phyloP scores from a whole-genome alignment of 2,329 filamentous ascomycete species.

The Periconia sp. region DNA sequence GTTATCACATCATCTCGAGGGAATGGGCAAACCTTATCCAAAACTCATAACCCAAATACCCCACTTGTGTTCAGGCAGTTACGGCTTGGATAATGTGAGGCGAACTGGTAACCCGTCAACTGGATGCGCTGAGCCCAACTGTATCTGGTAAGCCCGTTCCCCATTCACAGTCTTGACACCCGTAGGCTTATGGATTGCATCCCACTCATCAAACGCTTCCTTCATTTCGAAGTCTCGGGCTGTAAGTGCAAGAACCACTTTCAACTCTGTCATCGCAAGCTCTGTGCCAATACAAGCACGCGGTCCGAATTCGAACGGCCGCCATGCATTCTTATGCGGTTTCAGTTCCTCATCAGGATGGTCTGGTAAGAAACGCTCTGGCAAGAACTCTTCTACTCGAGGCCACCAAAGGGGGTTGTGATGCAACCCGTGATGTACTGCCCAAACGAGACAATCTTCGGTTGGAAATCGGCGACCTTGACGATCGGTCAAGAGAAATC shows the following conservation, averaged over 20 bases:
- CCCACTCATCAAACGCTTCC: slow-evolving; percentile 17
- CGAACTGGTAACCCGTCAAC: slow-evolving; percentile 42
- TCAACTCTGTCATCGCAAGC: slow-evolving; percentile 36
- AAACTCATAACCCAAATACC: too few species aligned
- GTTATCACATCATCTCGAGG: too few species aligned
- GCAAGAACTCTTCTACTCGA: slow-evolving; percentile 16
- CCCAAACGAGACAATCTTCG: slow-evolving; percentile 3
- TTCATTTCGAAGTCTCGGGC: slow-evolving; percentile 11
- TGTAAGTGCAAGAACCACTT: slow-evolving; percentile 7
- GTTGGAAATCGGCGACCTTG: slow-evolving; percentile 13
- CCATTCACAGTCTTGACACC: slow-evolving; percentile 17
- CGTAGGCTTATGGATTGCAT: slow-evolving; percentile 9
- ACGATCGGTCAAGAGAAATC: slow-evolving; percentile 6
- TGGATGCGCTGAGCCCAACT: slow-evolving; percentile 18
- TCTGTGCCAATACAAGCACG: slow-evolving; percentile 44
- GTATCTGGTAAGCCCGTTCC: slow-evolving; percentile 17
- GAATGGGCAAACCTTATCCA: too few species aligned
- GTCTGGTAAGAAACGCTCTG: slow-evolving; percentile 23
- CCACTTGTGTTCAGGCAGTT: too few species aligned
- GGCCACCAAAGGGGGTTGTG: slow-evolving; percentile 18
- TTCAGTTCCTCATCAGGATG: slow-evolving; percentile 6
- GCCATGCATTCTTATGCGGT: slow-evolving; percentile 18
- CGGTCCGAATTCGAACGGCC: slow-evolving; percentile 40
- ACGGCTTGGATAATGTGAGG: too few species aligned
- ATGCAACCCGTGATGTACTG: slow-evolving; percentile 14